Base-by-base conservation (phyloP, 306 rosid genomes). In the Crotalaria pallida region DNA sequence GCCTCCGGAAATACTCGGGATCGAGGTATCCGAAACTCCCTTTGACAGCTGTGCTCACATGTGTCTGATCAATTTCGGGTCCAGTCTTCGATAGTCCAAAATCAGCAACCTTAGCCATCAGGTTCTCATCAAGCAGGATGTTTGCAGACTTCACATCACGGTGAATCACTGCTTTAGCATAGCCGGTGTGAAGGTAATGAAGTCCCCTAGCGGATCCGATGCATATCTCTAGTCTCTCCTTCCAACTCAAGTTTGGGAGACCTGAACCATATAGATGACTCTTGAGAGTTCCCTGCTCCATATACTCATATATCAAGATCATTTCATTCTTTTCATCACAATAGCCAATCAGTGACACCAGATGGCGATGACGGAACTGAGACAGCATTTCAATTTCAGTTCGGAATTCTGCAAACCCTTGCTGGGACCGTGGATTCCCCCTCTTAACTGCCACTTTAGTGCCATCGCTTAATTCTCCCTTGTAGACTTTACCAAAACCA, bases 81-180 rank as follows among this genome's bases (percentile, higher is more conserved):
- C 96, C 98, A 0, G 91, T 78, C 74, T 89, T 92, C 4, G 98
- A 89, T 43, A 92, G 80, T 47, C 96, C 96, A 7, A 92, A 89
- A 77, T 89, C 98, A 56, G 98, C 96, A 51, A 92, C 98, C 76
- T 89, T 92, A 29, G 98, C 96, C 96, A 89, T 92, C 19, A 92
- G 88, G 66, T 88, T 89, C 79, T 92, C 98, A 13, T 92, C 98
- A 19, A 92, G 92, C 38, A 92, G 82, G 50, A 92, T 92, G 58
- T 88, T 92, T 4, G 98, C 98, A 10, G 98, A 88, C 76, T 92
- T 92, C 65, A 89, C 98, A 2, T 92, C 96, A 0, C 98, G 96
- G 69, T 92, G 96, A 75, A 92, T 92, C 68, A 92, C 89, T 5
- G 96, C 96, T 80, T 88, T 92, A 49, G 95, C 89, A 77, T 89